These are phyloP conservation scores for Pelargonium myrrhifolium DNA, from an alignment of 441 rosid species.

Conservation along the genomic window DNA sequence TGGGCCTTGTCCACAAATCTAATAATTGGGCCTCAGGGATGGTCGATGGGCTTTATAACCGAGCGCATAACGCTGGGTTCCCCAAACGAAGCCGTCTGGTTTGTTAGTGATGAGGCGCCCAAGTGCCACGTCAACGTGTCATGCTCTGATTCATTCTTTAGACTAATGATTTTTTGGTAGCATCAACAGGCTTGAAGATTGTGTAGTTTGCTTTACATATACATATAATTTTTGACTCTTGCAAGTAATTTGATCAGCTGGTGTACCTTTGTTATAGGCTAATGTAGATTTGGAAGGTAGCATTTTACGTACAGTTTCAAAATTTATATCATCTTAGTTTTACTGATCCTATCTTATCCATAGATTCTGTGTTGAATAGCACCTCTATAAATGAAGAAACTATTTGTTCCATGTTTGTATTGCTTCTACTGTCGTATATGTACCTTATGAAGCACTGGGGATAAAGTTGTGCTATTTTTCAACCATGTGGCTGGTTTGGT, in stretches of 20 bases:
- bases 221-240: neutral
- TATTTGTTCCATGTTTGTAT: too few relatives aligned
- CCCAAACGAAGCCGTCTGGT: too few relatives aligned
- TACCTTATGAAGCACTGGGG: constrained; percentile 53
- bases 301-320: neutral
- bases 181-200: neutral
- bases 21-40: too few relatives aligned
- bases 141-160: too few relatives aligned
- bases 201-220: neutral
- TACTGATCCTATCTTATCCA: neutral
- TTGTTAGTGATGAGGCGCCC: too few relatives aligned
- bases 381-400: neutral
- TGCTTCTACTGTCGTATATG: too few relatives aligned
- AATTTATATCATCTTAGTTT: neutral
- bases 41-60: too few relatives aligned
- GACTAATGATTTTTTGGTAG: too few relatives aligned
- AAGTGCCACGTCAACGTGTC: too few relatives aligned
- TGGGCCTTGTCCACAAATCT: too few relatives aligned
- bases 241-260: neutral
- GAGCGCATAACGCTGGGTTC: too few relatives aligned
- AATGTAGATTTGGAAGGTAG: constrained; percentile 55
- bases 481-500: constrained; percentile 99
- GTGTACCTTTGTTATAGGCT: neutral
- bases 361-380: neutral
- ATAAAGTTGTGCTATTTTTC: constrained; percentile 86